Conservation (phyloP, 805 yeast genomes). For the Yarrowia divulgata region DNA sequence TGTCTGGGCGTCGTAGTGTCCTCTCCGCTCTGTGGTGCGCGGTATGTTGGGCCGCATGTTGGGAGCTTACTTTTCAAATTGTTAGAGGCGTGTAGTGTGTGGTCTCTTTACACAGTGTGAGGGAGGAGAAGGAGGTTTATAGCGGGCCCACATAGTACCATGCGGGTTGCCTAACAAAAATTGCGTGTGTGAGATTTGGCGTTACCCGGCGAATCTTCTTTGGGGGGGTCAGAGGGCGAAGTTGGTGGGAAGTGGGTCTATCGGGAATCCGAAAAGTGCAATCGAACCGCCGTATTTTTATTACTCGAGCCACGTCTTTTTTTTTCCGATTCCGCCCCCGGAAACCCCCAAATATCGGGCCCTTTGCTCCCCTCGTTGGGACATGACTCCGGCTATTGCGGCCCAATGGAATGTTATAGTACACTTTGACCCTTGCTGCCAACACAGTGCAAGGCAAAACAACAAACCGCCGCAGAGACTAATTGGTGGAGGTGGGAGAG, state of each 20-base stretch:
- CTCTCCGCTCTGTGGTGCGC: slow-evolving; percentile 35
- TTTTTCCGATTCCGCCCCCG: not conserved
- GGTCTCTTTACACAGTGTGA: slow-evolving; percentile 20
- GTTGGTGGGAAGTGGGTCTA: not conserved
- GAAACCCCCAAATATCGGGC: too few relatives aligned
- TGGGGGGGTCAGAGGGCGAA: not conserved
- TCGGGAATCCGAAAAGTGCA: slow-evolving; percentile 6
- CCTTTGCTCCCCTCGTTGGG: not conserved
- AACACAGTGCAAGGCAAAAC: slow-evolving; percentile 24
- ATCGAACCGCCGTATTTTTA: not conserved
- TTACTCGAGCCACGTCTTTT: not conserved
- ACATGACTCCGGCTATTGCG: slow-evolving; percentile 28
- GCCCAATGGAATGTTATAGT: slow-evolving; percentile 38
- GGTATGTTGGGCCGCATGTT: slow-evolving; percentile 33
- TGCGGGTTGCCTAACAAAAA: slow-evolving; percentile 39
- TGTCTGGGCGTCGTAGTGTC: not conserved
- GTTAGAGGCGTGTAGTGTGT: slow-evolving; percentile 36
- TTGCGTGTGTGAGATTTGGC: slow-evolving; percentile 35
- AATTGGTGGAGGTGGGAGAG: not conserved
- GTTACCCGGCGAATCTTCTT: slow-evolving; percentile 38
- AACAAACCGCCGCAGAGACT: slow-evolving; percentile 11
- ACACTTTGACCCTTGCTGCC: slow-evolving; percentile 34
- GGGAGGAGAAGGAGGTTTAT: slow-evolving; percentile 39
- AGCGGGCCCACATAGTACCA: slow-evolving; percentile 26
- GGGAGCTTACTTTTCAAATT: slow-evolving; percentile 36